Evolutionary conservation across 2,329 filamentous ascomycete species (phyloP).

Genomic region (Xylaria sp.): DNA sequence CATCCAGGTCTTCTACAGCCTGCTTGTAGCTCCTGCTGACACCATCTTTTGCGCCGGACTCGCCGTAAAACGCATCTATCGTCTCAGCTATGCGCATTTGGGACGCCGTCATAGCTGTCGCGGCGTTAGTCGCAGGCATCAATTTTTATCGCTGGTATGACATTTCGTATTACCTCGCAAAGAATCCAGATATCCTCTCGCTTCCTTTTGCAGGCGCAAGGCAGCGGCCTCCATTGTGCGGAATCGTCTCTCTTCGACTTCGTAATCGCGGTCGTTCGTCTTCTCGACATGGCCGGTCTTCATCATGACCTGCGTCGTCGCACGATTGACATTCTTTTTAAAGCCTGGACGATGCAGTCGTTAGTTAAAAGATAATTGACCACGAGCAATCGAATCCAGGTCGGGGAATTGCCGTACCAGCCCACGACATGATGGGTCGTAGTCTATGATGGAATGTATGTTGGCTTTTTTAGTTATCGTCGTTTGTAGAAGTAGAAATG

Average conservation of each 20-base stretch:
- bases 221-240: constrained; percentile 97
- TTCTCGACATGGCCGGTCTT: constrained; percentile 99
- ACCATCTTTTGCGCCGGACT: constrained; percentile 92
- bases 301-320: constrained; percentile 99
- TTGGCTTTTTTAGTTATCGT: not conserved
- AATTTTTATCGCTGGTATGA: constrained; percentile 7
- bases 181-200: constrained; percentile 97
- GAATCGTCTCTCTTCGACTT: constrained; percentile 96
- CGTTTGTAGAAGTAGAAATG: not conserved
- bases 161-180: constrained; percentile 72
- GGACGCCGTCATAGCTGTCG: constrained; percentile 85
- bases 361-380: constrained; percentile 31
- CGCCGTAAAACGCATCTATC: constrained; percentile 98
- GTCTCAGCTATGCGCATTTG: constrained; percentile 99
- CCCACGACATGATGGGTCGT: constrained; percentile 73
- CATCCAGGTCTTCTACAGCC: constrained; percentile 95
- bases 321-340: constrained; percentile 98
- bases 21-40: constrained; percentile 98
- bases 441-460: constrained; percentile 9
- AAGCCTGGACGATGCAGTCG: constrained; percentile 66
- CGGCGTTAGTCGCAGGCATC: constrained; percentile 61
- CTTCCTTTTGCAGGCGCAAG: constrained; percentile 92
- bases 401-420: constrained; percentile 59
- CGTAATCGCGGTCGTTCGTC: constrained; percentile 98
- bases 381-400: not conserved